Conservation (phyloP, 106 monocot genomes). For the Apostasia ramifera region DNA sequence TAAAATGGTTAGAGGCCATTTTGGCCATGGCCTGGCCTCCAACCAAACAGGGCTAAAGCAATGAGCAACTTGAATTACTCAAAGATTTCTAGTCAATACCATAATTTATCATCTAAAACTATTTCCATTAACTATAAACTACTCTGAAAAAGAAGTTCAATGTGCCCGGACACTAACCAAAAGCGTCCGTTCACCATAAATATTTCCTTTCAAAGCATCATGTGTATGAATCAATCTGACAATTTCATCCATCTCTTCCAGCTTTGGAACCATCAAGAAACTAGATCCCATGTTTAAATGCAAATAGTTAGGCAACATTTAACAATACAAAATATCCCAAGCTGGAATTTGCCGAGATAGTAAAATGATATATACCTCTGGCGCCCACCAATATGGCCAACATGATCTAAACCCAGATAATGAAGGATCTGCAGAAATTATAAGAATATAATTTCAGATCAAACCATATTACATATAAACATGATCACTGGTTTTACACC, state of each 20-base stretch:
- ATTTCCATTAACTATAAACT: too few species aligned
- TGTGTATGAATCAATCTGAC: constrained; percentile 51
- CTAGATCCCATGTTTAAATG: constrained; percentile 26
- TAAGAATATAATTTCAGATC: neutral
- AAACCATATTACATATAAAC: neutral
- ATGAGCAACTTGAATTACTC: too few species aligned
- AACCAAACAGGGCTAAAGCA: too few species aligned
- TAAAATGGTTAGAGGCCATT: too few species aligned
- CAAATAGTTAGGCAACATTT: neutral
- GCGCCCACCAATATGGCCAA: constrained; percentile 95
- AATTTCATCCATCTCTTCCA: constrained; percentile 95
- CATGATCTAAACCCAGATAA: constrained; percentile 94
- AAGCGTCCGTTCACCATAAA: constrained; percentile 48
- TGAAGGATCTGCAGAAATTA: constrained; percentile 64
- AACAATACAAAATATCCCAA: neutral
- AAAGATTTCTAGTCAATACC: too few species aligned
- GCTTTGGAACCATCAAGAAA: constrained; percentile 76
- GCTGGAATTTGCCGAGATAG: neutral
- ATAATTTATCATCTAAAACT: too few species aligned
- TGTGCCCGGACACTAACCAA: constrained; percentile 52
- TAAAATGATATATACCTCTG: constrained; percentile 44
- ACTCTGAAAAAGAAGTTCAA: neutral
- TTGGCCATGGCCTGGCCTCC: too few species aligned
- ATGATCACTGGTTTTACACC: neutral
- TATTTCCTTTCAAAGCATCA: constrained; percentile 24